Base-by-base conservation (phyloP, 495 filamentous ascomycete genomes). In the Xylaria telfairii region DNA sequence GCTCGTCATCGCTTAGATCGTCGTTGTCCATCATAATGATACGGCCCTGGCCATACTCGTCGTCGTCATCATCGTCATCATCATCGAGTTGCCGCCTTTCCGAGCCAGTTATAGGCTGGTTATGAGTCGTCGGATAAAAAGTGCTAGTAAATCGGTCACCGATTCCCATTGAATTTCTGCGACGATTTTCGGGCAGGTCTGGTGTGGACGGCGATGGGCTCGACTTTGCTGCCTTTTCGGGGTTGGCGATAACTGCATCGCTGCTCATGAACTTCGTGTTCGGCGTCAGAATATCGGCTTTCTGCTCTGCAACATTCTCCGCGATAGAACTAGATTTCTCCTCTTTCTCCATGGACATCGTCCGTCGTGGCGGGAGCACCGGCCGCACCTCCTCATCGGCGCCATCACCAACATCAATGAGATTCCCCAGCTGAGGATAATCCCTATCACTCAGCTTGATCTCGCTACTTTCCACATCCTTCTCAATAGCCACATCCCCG, bases 401-500 rank as follows among this genome's bases (percentile, higher is more conserved):
- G 0, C 85, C 78, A 42, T 85, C 84, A 61, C 84, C 82, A 53
- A 89, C 81, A 62, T 91, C 87, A 70, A 87, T 86, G 21, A 84
- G 70, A 12, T 68, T 74, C 17, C 76, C 80, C 12, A 71, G 73
- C 65, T 72, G 65, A 12, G 72, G 71, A 63, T 72, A 74, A 37
- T 81, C 78, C 24, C 60, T 26, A 57, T 83, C 81, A 2, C 72
- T 68, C 24, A 83, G 54, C 54, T 68, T 68, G 57, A 84, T 86
- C 59, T 86, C 87, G 41, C 83, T 80, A 8, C 5, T 49, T 13
- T 12, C 34, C 51, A 42, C 85, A 69, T 92, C 90, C 44, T 85
- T 87, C 61, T 85, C 84, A 5, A 93, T 83, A 53, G 88, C 87
- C 0, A 75, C 78, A 0, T 79, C 66, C 67, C 81, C 79, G 30